A percentile compares a stretch with the other conserved stretches of the same genome.
Conservation (phyloP, 768 basidiomycete species). For the Gyrodon lividus region DNA sequence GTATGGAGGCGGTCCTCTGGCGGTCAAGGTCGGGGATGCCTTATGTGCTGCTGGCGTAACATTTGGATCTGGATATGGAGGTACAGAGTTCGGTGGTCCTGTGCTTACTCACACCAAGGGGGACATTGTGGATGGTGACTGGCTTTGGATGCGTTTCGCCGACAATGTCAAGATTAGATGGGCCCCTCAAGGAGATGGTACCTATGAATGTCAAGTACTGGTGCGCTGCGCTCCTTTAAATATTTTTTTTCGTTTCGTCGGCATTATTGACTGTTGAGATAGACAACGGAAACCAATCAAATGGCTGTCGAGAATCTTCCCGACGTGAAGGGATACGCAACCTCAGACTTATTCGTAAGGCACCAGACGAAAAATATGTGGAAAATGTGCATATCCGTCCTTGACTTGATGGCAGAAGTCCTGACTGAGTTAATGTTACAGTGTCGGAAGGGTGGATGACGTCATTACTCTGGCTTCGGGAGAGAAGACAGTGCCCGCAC, state of each 20-base stretch:
- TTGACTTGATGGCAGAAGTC: neutral
- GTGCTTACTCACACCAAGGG: neutral
- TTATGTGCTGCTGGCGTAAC: conserved; percentile 15
- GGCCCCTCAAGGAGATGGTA: conserved; percentile 29
- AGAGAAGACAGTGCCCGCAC: conserved; percentile 34
- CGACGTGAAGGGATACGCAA: conserved; percentile 36
- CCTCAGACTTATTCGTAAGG: conserved; percentile 40
- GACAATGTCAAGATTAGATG: conserved; percentile 16
- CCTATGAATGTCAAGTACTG: conserved; percentile 36
- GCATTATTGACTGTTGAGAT: no score
- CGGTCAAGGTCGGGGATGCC: conserved; percentile 11
- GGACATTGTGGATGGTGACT: conserved; percentile 14
- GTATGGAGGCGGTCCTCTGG: conserved; percentile 13
- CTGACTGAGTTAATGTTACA: conserved; percentile 6
- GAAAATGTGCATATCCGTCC: no score
- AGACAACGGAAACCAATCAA: conserved; percentile 4
- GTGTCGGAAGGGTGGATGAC: conserved; percentile 38
- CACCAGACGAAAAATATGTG: conserved; percentile 40
- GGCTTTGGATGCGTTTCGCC: conserved; percentile 10
- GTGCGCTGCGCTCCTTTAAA: conserved; percentile 23
- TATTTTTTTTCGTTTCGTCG: neutral
- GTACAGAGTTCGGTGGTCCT: conserved; percentile 19
- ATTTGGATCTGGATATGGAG: conserved; percentile 14
- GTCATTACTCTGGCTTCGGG: conserved; percentile 31
- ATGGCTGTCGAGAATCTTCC: conserved; percentile 31